Evolutionary conservation across 805 yeast species (phyloP).

Genomic region (Nakazawaea anatomiae): DNA sequence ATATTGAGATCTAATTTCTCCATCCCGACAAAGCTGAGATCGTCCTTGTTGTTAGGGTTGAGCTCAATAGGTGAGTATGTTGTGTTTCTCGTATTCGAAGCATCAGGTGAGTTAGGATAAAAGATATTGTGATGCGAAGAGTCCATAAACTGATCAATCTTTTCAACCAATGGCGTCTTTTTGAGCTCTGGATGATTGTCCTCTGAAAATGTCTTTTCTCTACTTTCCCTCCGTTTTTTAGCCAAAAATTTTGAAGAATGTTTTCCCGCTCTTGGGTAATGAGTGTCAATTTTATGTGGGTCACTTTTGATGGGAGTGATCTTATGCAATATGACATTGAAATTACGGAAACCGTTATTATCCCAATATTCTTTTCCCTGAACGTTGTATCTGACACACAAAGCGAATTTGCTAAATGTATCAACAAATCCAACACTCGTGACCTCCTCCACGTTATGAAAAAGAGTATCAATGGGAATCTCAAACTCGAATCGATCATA

Average conservation of each 20-base stretch:
- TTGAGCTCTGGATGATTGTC: conserved; percentile 10
- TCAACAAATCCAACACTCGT: background rate
- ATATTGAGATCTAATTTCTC: background rate
- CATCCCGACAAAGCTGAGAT: background rate
- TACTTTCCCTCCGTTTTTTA: conserved; percentile 3
- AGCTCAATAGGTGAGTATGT: conserved; percentile 9
- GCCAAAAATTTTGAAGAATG: conserved; percentile 12
- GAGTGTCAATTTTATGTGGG: conserved; percentile 2
- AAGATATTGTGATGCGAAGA: background rate
- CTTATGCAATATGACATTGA: conserved; percentile 40
- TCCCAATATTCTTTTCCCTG: conserved; percentile 66
- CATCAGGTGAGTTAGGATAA: conserved; percentile 20
- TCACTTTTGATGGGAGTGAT: conserved; percentile 9
- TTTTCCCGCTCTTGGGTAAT: background rate
- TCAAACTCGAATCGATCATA: conserved; percentile 72
- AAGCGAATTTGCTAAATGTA: conserved; percentile 19
- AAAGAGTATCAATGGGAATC: conserved; percentile 41
- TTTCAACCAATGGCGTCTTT: conserved; percentile 14
- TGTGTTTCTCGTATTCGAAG: conserved; percentile 15
- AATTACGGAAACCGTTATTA: conserved; percentile 59
- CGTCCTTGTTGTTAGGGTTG: conserved; percentile 6
- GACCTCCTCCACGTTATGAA: conserved; percentile 21
- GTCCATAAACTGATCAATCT: conserved; percentile 5
- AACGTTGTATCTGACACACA: conserved; percentile 55
- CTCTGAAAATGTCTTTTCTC: conserved; percentile 18